A percentile compares a stretch with the other conserved stretches of the same genome.
phyloP scores from a whole-genome alignment of 2,329 filamentous ascomycete species.

The Torrubiella hemipterigena region DNA sequence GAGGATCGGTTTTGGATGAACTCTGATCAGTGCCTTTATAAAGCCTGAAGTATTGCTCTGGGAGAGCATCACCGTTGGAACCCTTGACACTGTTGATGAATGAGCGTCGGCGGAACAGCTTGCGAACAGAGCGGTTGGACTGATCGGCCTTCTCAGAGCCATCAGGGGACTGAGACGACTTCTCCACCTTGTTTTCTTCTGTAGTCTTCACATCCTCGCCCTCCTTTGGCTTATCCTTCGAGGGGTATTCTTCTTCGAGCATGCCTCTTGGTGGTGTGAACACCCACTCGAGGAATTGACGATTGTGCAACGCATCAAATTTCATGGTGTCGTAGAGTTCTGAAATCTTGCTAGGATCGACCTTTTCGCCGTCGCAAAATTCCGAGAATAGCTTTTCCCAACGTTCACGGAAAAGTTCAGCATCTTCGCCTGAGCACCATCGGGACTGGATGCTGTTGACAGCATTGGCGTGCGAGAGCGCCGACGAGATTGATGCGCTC shows the following conservation, averaged over 20 bases:
- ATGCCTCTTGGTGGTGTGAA: conserved; percentile 79
- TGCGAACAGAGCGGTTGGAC: conserved; percentile 19
- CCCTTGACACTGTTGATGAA: conserved; percentile 43
- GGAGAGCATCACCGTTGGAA: conserved; percentile 41
- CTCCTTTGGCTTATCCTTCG: conserved; percentile 22
- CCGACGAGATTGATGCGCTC: conserved; percentile 30
- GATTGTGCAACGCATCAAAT: conserved; percentile 93
- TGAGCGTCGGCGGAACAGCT: conserved; percentile 48
- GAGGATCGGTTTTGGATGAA: conserved; percentile 62
- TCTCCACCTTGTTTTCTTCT: conserved; percentile 25
- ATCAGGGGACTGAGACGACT: conserved; percentile 18
- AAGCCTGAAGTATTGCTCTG: conserved; percentile 77
- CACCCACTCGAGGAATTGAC: conserved; percentile 92
- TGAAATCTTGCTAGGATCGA: conserved; percentile 96
- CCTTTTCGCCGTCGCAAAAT: conserved; percentile 93
- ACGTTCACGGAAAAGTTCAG: conserved; percentile 85
- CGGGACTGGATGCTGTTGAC: conserved; percentile 68
- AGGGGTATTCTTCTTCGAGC: conserved; percentile 56
- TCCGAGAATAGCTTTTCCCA: conserved; percentile 98
- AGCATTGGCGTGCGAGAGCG: conserved; percentile 48
- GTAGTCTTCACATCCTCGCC: conserved; percentile 28
- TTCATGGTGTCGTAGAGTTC: conserved; percentile 99
- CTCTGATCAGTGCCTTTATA: conserved; percentile 65
- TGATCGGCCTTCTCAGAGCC: conserved; percentile 28
- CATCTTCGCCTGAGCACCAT: conserved; percentile 95